These are phyloP conservation scores for Solanum acaule DNA, from an alignment of 257 asterid genomes.

Conservation along the genomic window DNA sequence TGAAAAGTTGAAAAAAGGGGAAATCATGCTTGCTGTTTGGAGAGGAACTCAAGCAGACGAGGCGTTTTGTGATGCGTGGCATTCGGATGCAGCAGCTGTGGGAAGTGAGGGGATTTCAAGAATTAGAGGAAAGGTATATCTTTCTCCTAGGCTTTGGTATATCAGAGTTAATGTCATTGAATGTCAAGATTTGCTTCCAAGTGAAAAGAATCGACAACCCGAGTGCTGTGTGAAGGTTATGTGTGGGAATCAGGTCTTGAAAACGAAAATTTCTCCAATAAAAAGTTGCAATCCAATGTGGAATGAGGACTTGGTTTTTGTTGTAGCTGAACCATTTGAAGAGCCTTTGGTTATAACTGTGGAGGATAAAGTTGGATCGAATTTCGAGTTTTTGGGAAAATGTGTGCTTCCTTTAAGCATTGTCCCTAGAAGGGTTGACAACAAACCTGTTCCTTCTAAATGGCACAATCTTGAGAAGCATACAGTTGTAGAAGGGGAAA, in stretches of 20 bases:
- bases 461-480: conserved; percentile 82
- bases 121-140: conserved; percentile 71
- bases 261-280: conserved; percentile 25
- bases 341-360: conserved; percentile 55
- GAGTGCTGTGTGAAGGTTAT: conserved; percentile 49
- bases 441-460: conserved; percentile 48
- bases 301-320: conserved; percentile 78
- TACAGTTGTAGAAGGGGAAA: conserved; percentile 33
- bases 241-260: conserved; percentile 43
- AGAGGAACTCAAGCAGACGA: conserved; percentile 87
- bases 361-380: conserved; percentile 40
- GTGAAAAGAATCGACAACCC: conserved; percentile 40
- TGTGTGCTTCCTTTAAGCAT: conserved; percentile 23
- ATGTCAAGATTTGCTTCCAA: conserved; percentile 59
- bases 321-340: conserved; percentile 68
- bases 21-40: conserved; percentile 83
- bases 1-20: conserved; percentile 53
- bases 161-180: conserved; percentile 62
- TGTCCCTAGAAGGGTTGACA: conserved; percentile 47
- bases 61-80: conserved; percentile 83
- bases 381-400: conserved; percentile 46
- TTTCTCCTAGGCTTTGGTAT: conserved; percentile 84
- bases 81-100: conserved; percentile 71
- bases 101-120: conserved; percentile 43
- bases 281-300: conserved; percentile 50